Conservation (phyloP, 2,329 filamentous ascomycete species). For the Aphanoascus verrucosus region DNA sequence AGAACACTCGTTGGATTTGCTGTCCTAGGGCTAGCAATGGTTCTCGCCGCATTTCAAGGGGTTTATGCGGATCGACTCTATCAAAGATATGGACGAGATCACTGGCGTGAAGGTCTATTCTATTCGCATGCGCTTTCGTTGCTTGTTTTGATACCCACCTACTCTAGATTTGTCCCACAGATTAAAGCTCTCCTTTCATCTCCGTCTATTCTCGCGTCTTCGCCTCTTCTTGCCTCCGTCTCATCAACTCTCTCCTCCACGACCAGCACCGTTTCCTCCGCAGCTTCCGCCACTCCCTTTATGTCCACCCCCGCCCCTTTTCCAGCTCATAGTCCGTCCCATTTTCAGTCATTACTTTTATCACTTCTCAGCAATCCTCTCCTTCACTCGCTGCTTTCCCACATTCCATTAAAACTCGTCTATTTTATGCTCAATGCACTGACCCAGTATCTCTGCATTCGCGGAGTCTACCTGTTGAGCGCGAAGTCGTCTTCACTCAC, state of each 20-base stretch:
- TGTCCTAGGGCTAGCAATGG: constrained; percentile 77
- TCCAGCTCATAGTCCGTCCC: constrained; percentile 39
- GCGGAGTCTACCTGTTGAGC: constrained; percentile 87
- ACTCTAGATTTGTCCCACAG: constrained; percentile 28
- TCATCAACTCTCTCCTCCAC: constrained; percentile 49
- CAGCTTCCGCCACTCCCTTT: not conserved
- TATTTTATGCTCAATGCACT: constrained; percentile 48
- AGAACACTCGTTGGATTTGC: constrained; percentile 54
- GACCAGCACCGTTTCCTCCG: constrained; percentile 36
- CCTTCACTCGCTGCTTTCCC: constrained; percentile 21
- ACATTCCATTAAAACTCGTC: constrained; percentile 28
- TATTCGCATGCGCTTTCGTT: constrained; percentile 58
- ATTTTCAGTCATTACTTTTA: constrained; percentile 22
- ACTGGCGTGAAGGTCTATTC: constrained; percentile 94
- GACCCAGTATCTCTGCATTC: constrained; percentile 90
- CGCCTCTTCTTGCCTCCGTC: constrained; percentile 8
- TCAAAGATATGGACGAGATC: constrained; percentile 61
- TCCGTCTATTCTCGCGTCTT: constrained; percentile 24
- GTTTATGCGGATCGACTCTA: constrained; percentile 91
- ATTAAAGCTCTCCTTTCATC: constrained; percentile 28
- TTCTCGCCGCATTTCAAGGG: constrained; percentile 87
- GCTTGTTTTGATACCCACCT: constrained; percentile 35
- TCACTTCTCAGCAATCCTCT: constrained; percentile 18
- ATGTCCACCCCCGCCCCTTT: not conserved
- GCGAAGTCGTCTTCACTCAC: constrained; percentile 83